A percentile compares a stretch with the other conserved stretches of the same genome.
phyloP scores from a whole-genome alignment of 164 flowering plant species.

The Tetrastigma voinierianum region DNA sequence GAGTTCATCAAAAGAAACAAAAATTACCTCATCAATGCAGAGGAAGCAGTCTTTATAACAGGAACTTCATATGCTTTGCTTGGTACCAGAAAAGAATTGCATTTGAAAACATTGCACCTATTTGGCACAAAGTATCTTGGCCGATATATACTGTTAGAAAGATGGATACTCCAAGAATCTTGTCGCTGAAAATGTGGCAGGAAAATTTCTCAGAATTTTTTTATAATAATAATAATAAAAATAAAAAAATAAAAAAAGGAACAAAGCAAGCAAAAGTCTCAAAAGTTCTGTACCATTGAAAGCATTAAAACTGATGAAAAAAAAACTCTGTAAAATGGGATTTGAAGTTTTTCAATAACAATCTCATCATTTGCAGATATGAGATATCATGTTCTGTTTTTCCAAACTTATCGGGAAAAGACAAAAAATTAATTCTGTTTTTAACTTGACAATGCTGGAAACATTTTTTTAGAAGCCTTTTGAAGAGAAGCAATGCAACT shows the following conservation, averaged over 20 bases:
- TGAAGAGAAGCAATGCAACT: too few relatives aligned
- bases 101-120: constrained; percentile 38
- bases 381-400: too few relatives aligned
- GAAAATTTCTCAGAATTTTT: background rate
- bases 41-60: constrained; percentile 40
- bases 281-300: too few relatives aligned
- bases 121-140: constrained; percentile 26
- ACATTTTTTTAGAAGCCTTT: too few relatives aligned
- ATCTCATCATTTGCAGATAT: too few relatives aligned
- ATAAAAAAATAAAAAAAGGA: background rate
- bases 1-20: background rate
- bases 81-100: constrained; percentile 49
- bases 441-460: too few relatives aligned
- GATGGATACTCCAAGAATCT: constrained; percentile 42
- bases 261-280: background rate
- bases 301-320: too few relatives aligned
- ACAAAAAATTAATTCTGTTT: too few relatives aligned
- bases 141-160: constrained; percentile 27
- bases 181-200: constrained; percentile 34
- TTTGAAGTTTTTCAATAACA: too few relatives aligned
- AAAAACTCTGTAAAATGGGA: too few relatives aligned
- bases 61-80: constrained; percentile 38
- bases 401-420: too few relatives aligned
- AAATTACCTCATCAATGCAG: constrained; percentile 49
- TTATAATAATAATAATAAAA: background rate